Conservation (phyloP, 805 yeast genomes). For the Sungouiella blattae region DNA sequence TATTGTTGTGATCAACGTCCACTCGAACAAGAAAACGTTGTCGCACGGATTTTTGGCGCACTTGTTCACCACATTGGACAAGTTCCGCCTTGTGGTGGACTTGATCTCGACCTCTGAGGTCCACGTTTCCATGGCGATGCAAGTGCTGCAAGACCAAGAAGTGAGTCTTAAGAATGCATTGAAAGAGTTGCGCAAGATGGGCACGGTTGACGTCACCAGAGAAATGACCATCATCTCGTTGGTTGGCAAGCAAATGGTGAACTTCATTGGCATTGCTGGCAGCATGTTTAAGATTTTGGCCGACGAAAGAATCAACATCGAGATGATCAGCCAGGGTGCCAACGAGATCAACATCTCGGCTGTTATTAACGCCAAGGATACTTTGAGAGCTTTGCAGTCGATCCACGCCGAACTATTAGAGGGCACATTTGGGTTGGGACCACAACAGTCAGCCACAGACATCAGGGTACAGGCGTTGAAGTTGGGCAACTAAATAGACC, state of each 20-base stretch:
- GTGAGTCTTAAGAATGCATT: slow-evolving; percentile 66
- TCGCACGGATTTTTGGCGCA: slow-evolving; percentile 94
- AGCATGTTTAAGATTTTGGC: slow-evolving; percentile 94
- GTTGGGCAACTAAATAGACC: slow-evolving; percentile 1
- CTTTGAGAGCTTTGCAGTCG: slow-evolving; percentile 79
- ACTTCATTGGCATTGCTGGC: slow-evolving; percentile 94
- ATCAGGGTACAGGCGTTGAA: slow-evolving; percentile 14
- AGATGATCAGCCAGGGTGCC: slow-evolving; percentile 98
- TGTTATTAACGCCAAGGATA: slow-evolving; percentile 80
- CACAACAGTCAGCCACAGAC: slow-evolving; percentile 15
- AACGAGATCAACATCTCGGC: slow-evolving; percentile 96
- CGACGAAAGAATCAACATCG: slow-evolving; percentile 86
- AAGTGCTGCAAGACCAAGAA: slow-evolving; percentile 65
- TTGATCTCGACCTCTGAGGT: slow-evolving; percentile 96
- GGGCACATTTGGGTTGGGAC: slow-evolving; percentile 23
- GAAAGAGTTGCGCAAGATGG: slow-evolving; percentile 73
- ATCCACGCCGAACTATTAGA: slow-evolving; percentile 77
- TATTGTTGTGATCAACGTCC: slow-evolving; percentile 88
- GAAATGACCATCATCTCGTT: slow-evolving; percentile 88
- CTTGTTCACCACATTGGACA: slow-evolving; percentile 83
- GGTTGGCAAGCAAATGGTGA: slow-evolving; percentile 97
- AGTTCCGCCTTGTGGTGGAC: slow-evolving; percentile 83
- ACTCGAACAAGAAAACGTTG: slow-evolving; percentile 86
- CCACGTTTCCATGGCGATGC: slow-evolving; percentile 97
- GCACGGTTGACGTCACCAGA: slow-evolving; percentile 84